Evolutionary conservation across 1,284 basidiomycete species (phyloP).

Genomic region (Austropuccinia psidii): DNA sequence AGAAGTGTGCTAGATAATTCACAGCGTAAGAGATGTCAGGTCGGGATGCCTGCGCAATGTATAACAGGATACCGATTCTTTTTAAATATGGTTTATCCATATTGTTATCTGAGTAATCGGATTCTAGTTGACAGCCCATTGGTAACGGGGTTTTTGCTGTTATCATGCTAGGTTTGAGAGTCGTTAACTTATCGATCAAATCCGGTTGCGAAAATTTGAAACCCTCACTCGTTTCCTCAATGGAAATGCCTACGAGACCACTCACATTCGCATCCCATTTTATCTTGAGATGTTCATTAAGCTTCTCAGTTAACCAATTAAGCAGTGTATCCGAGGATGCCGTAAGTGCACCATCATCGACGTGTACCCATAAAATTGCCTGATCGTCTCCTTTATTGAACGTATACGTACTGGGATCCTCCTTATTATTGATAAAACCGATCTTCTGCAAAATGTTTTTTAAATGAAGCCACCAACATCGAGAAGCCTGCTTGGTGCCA

Average conservation of each 20-base stretch:
- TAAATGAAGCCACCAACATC: not conserved
- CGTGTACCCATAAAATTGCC: not conserved
- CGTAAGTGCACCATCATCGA: not conserved
- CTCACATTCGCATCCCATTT: not conserved
- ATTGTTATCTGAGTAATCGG: too few species aligned
- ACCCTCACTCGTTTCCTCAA: not conserved
- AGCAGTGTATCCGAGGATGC: not conserved
- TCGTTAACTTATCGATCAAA: not conserved
- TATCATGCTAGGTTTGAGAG: not conserved
- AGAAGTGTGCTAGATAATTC: too few species aligned
- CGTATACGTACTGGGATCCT: not conserved
- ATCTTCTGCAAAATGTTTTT: not conserved
- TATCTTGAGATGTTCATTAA: not conserved
- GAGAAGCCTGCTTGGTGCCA: not conserved
- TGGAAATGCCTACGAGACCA: not conserved
- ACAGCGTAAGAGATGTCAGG: too few species aligned
- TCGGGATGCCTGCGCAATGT: too few species aligned
- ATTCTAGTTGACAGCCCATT: too few species aligned
- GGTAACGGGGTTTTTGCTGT: too few species aligned
- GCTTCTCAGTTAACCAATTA: not conserved
- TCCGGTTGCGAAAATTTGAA: not conserved
- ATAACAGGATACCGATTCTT: too few species aligned
- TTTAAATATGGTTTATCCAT: too few species aligned
- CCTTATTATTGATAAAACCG: not conserved
- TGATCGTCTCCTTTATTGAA: not conserved